Percentiles rank a stretch among this genome's conserved stretches.
These are phyloP conservation scores for Globisporangium middletonii DNA, from an alignment of 352 stramenopile genomes.

Conservation along the genomic window DNA sequence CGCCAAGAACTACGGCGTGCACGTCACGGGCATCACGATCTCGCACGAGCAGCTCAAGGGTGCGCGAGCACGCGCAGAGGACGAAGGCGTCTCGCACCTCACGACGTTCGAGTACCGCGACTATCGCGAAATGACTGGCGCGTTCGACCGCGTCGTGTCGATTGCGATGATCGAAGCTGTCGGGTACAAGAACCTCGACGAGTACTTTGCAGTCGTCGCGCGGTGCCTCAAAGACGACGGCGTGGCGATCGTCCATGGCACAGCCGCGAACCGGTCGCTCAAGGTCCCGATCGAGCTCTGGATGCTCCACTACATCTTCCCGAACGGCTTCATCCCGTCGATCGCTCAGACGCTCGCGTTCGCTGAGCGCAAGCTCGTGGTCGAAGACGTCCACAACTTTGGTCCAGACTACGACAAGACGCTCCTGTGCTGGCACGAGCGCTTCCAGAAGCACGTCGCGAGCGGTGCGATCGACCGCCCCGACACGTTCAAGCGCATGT, in stretches of 20 bases:
- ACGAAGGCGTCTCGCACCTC: constrained; percentile 75
- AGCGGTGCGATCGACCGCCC: constrained; percentile 68
- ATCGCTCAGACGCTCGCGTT: constrained; percentile 67
- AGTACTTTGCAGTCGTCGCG: constrained; percentile 80
- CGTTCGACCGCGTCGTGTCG: constrained; percentile 86
- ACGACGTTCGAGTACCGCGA: constrained; percentile 89
- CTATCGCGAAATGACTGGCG: constrained; percentile 83
- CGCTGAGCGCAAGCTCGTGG: constrained; percentile 71
- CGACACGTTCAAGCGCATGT: constrained; percentile 85
- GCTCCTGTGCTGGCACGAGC: constrained; percentile 83
- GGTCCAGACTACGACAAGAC: constrained; percentile 89
- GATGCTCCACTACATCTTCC: constrained; percentile 91
- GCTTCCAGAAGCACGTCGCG: constrained; percentile 79
- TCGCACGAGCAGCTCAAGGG: constrained; percentile 89
- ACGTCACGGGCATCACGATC: constrained; percentile 88
- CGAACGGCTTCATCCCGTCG: constrained; percentile 82
- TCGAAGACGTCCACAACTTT: constrained; percentile 85
- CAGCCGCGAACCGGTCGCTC: constrained; percentile 77
- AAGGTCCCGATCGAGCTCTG: constrained; percentile 81
- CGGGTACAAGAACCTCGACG: constrained; percentile 84
- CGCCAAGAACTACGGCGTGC: constrained; percentile 81
- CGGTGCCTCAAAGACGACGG: constrained; percentile 79
- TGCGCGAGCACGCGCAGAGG: constrained; percentile 67
- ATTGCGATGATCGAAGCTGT: constrained; percentile 89
- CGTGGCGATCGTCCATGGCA: constrained; percentile 75